phyloP scores from a whole-genome alignment of 1,139 yeast genomes.

The Arxiozyma heterogenica region DNA sequence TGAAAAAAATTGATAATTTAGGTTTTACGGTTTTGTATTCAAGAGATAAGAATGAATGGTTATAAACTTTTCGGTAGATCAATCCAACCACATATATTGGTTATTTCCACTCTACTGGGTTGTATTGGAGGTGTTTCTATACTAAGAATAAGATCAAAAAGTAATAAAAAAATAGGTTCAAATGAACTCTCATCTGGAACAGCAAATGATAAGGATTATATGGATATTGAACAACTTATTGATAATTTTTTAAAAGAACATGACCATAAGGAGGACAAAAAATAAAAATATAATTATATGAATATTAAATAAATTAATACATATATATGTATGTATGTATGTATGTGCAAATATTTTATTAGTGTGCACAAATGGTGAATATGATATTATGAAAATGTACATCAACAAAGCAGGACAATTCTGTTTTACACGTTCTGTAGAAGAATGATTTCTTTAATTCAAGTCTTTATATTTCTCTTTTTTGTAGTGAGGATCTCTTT shows the following conservation, averaged over 20 bases:
- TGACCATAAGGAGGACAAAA: constrained; percentile 7
- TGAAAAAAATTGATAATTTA: too few species aligned
- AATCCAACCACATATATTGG: constrained; percentile 46
- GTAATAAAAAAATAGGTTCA: constrained; percentile 2
- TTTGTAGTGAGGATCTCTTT: constrained; percentile 36
- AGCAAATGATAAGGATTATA: constrained; percentile 38
- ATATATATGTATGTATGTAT: not conserved
- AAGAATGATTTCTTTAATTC: not conserved
- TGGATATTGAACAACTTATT: constrained; percentile 53
- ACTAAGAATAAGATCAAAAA: constrained; percentile 17
- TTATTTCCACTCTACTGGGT: constrained; percentile 32
- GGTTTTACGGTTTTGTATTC: not conserved
- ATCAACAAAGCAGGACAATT: too few species aligned
- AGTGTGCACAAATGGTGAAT: not conserved
- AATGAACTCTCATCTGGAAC: constrained; percentile 11
- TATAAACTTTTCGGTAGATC: constrained; percentile 56
- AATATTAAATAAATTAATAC: not conserved
- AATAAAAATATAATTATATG: not conserved
- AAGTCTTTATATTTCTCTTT: not conserved
- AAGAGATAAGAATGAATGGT: constrained; percentile 41
- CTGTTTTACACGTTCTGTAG: not conserved
- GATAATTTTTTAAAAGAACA: constrained; percentile 30
- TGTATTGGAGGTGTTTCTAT: constrained; percentile 27
- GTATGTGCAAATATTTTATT: not conserved
- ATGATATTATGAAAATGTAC: not conserved